These are phyloP conservation scores for Garcia nutans DNA, from an alignment of 345 rosid species.

Conservation along the genomic window DNA sequence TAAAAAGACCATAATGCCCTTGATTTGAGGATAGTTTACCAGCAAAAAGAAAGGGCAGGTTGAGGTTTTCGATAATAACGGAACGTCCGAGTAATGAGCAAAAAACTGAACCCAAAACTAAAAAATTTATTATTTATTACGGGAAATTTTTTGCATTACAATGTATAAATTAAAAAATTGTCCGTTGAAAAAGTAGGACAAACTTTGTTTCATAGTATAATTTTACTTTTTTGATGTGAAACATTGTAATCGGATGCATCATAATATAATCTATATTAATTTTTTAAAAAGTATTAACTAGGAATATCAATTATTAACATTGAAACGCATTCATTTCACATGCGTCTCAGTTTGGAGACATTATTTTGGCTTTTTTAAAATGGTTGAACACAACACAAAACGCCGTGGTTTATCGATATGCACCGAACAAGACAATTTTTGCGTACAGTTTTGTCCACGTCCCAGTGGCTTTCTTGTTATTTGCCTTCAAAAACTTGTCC, in stretches of 20 bases:
- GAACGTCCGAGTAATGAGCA: not conserved
- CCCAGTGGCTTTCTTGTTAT: not conserved
- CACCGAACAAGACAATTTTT: constrained; percentile 13
- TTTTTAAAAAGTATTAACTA: too few species aligned
- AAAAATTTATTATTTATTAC: not conserved
- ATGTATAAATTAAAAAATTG: too few species aligned
- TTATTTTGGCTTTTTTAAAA: constrained; percentile 12
- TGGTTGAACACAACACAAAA: not conserved
- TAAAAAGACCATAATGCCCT: not conserved
- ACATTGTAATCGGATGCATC: too few species aligned
- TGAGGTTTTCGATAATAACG: not conserved
- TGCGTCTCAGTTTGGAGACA: constrained; percentile 5
- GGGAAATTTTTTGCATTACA: too few species aligned
- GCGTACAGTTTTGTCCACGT: not conserved
- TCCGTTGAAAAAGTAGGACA: too few species aligned
- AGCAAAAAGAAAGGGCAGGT: not conserved
- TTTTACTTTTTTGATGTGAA: too few species aligned
- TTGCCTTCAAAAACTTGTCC: constrained; percentile 7
- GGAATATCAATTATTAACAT: too few species aligned
- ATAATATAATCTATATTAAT: too few species aligned
- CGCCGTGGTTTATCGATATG: constrained; percentile 19
- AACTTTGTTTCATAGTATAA: too few species aligned
- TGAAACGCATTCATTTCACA: too few species aligned
- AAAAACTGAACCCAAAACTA: not conserved
- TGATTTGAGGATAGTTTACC: not conserved